Conservation (phyloP, 2,329 filamentous ascomycete species). For the Stachybotrys echinatus region DNA sequence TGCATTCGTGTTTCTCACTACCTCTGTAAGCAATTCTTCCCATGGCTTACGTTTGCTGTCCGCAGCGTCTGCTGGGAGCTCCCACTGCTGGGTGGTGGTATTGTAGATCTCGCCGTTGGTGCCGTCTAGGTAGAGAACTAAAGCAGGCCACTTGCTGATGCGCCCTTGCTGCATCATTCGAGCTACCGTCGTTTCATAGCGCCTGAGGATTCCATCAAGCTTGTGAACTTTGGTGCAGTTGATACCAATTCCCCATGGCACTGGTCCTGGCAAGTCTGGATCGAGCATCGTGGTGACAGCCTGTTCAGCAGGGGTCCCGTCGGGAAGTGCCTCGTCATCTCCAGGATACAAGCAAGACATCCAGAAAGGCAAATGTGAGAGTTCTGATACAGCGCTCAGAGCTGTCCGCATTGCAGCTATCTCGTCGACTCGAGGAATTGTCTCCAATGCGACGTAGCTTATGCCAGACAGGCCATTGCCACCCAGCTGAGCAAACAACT, state of each 20-base stretch:
- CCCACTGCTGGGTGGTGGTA: slow-evolving; percentile 57
- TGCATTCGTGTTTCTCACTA: slow-evolving; percentile 29
- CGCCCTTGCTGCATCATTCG: slow-evolving; percentile 27
- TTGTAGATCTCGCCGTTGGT: slow-evolving; percentile 65
- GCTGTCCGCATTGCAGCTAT: slow-evolving; percentile 50
- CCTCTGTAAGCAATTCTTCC: slow-evolving; percentile 37
- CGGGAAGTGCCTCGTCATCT: slow-evolving; percentile 47
- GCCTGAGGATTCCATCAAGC: slow-evolving; percentile 47
- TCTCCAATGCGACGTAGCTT: slow-evolving; percentile 59
- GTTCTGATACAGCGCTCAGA: slow-evolving; percentile 19
- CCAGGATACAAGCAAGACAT: slow-evolving; percentile 58
- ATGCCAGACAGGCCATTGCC: slow-evolving; percentile 33
- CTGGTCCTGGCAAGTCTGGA: slow-evolving; percentile 9
- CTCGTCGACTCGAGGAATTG: slow-evolving; percentile 58
- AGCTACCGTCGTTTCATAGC: slow-evolving; percentile 46
- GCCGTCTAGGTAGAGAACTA: slow-evolving; percentile 65
- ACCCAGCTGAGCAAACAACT: slow-evolving; percentile 39
- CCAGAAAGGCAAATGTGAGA: slow-evolving; percentile 46
- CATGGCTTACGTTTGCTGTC: slow-evolving; percentile 27
- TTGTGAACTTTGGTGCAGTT: slow-evolving; percentile 66
- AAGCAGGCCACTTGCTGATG: slow-evolving; percentile 37
- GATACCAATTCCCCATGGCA: slow-evolving; percentile 60
- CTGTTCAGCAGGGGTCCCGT: slow-evolving; percentile 39
- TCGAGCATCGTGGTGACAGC: slow-evolving; percentile 33
- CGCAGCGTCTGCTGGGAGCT: slow-evolving; percentile 24